Evolutionary conservation across 805 yeast genomes (phyloP).

Genomic region (Trichomonascus vanleenenianus): DNA sequence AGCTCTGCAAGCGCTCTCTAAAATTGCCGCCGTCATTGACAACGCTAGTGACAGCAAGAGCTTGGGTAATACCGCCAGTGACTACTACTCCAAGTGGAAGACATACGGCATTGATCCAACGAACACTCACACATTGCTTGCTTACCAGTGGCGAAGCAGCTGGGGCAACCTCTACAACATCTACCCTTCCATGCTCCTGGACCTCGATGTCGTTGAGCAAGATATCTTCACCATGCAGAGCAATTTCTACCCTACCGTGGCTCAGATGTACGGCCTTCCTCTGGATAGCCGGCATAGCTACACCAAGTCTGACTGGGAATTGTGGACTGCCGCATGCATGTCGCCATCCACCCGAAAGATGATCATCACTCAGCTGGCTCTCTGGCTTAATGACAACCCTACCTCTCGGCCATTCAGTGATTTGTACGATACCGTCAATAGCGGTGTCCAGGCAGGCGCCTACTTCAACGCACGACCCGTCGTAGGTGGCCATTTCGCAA

Average conservation of each 20-base stretch:
- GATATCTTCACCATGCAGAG: not conserved
- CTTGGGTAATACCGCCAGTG: not conserved
- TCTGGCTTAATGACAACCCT: not conserved
- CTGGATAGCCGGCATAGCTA: constrained; percentile 1
- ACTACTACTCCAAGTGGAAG: not conserved
- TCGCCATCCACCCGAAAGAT: not conserved
- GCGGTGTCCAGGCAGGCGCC: not conserved
- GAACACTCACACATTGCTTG: not conserved
- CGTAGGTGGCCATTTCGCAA: constrained; percentile 1
- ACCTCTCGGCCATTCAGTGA: not conserved
- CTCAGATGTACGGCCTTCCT: not conserved
- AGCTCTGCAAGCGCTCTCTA: not conserved
- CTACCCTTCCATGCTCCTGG: not conserved
- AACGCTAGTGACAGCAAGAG: not conserved
- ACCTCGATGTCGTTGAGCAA: not conserved
- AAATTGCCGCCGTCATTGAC: not conserved
- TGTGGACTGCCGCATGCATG: not conserved
- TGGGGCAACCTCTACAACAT: constrained; percentile 1
- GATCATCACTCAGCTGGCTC: not conserved
- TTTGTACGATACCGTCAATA: not conserved
- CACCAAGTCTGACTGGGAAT: constrained; percentile 3
- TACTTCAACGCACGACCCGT: not conserved
- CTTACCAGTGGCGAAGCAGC: not conserved
- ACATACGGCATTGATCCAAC: not conserved
- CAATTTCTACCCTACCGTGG: not conserved